These are phyloP conservation scores for Setomelanomma holmii DNA, from an alignment of 2,329 filamentous ascomycete species.

Conservation along the genomic window DNA sequence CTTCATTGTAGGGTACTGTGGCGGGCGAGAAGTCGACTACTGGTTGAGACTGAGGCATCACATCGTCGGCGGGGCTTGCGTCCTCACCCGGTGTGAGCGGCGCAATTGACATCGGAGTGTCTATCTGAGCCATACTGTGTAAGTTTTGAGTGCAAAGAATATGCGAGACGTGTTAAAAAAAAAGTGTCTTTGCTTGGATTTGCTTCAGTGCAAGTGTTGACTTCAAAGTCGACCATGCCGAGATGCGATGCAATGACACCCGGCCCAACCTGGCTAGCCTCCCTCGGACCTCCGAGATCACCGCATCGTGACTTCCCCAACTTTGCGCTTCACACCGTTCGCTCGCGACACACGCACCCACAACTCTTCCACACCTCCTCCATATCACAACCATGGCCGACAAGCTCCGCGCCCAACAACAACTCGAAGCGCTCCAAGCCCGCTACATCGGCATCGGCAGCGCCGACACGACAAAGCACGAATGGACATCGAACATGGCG, in stretches of 20 bases:
- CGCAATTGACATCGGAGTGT: constrained; percentile 34
- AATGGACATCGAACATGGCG: constrained; percentile 95
- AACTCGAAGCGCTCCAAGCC: constrained; percentile 94
- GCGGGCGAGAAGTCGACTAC: constrained; percentile 52
- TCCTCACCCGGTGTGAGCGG: constrained; percentile 44
- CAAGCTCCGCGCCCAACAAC: constrained; percentile 96
- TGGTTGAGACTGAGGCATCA: constrained; percentile 13
- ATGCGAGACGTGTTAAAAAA: too few species aligned
- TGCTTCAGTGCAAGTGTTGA: too few species aligned
- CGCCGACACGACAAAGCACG: constrained; percentile 95
- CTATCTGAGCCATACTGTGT: constrained; percentile 25
- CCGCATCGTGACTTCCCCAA: constrained; percentile 4
- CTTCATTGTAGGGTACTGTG: constrained; percentile 52
- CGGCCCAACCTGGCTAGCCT: too few species aligned
- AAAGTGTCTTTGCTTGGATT: too few species aligned
- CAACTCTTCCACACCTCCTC: background rate
- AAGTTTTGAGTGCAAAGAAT: background rate
- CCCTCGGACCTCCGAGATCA: constrained; percentile 14
- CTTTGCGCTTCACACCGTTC: background rate
- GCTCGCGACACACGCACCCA: background rate
- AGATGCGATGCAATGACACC: too few species aligned
- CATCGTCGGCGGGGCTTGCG: constrained; percentile 5
- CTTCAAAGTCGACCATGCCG: too few species aligned
- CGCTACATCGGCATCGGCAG: constrained; percentile 96
- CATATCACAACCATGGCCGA: constrained; percentile 70